Evolutionary conservation across 2,329 filamentous ascomycete species (phyloP).

Genomic region (Clarireedia paspali): DNA sequence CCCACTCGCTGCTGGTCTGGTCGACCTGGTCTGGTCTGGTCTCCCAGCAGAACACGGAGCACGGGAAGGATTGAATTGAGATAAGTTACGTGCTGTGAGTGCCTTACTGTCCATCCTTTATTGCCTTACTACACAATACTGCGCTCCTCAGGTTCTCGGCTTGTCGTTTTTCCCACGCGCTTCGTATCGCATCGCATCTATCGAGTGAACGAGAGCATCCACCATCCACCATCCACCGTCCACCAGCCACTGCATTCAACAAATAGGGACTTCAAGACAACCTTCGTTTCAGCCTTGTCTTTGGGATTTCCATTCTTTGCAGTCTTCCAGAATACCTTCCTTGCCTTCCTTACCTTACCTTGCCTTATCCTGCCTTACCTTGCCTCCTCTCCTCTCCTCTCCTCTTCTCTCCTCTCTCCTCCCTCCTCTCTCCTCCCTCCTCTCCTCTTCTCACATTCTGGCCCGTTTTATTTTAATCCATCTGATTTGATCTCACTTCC

Average conservation of each 20-base stretch:
- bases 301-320: neutral
- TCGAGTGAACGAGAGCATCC: too few relatives aligned
- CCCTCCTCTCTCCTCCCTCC: neutral
- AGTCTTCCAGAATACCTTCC: neutral
- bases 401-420: neutral
- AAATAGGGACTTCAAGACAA: neutral
- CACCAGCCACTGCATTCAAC: neutral
- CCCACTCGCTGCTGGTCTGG: too few relatives aligned
- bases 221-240: too few relatives aligned
- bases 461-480: neutral
- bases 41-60: too few relatives aligned
- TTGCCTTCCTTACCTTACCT: neutral
- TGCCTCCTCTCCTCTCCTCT: neutral
- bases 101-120: too few relatives aligned
- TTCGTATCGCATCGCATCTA: too few relatives aligned
- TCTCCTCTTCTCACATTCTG: neutral
- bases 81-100: too few relatives aligned
- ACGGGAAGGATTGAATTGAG: too few relatives aligned
- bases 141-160: too few relatives aligned
- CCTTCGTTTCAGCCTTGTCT: slow-evolving; percentile 5
- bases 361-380: neutral
- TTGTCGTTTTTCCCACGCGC: too few relatives aligned
- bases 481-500: neutral
- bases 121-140: too few relatives aligned
- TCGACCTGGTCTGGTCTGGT: too few relatives aligned